Evolutionary conservation across 768 basidiomycete species (phyloP).

Genomic region (Leccinum arenicola): DNA sequence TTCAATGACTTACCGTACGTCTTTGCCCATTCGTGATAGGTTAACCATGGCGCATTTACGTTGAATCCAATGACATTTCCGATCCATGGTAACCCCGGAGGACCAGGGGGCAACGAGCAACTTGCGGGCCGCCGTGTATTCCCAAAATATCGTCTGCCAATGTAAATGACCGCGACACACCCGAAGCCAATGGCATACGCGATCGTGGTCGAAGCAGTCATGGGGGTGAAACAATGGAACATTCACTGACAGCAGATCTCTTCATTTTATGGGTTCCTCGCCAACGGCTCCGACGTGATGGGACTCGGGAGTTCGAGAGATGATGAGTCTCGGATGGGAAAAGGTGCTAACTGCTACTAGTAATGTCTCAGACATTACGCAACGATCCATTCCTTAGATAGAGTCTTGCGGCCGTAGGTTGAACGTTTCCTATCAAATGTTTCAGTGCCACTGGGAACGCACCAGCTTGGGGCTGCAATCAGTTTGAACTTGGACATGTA

Average conservation of each 20-base stretch:
- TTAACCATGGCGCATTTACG: not conserved
- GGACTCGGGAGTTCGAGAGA: not conserved
- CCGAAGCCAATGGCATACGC: not conserved
- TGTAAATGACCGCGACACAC: not conserved
- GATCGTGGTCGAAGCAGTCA: not conserved
- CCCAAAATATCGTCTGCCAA: not conserved
- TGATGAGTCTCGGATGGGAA: not conserved
- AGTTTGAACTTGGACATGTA: no score
- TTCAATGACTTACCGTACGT: not conserved
- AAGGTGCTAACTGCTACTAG: not conserved
- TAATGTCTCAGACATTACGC: not conserved
- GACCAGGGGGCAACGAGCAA: not conserved
- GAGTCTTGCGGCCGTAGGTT: not conserved
- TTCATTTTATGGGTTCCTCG: not conserved
- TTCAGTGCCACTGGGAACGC: not conserved
- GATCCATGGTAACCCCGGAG: slow-evolving; percentile 1
- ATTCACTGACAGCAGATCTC: not conserved
- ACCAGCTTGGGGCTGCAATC: not conserved
- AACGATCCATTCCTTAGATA: not conserved
- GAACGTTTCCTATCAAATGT: not conserved
- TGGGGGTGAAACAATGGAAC: not conserved
- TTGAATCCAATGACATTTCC: not conserved
- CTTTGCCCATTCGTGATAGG: not conserved
- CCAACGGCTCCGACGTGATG: not conserved
- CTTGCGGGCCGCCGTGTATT: not conserved